These are phyloP conservation scores for Dysphania ambrosioides DNA, from an alignment of 148 eudicot species.

Conservation along the genomic window DNA sequence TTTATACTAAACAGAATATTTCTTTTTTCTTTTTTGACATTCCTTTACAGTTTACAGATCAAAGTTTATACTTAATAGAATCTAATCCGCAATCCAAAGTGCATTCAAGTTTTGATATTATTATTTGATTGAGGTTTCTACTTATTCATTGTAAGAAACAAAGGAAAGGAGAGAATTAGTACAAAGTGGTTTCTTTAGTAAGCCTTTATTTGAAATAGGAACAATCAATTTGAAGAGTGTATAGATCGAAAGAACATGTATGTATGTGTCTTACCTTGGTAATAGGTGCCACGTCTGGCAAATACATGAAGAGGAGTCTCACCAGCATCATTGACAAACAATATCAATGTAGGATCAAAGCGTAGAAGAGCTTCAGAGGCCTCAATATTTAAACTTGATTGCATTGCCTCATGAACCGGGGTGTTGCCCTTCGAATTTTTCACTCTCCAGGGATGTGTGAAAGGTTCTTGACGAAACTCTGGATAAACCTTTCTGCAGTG, in stretches of 20 bases:
- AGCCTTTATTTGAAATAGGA: too few species aligned
- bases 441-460: background rate
- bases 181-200: too few species aligned
- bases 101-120: too few species aligned
- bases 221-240: background rate
- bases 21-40: too few species aligned
- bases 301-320: conserved; percentile 8
- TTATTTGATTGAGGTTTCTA: too few species aligned
- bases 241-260: too few species aligned
- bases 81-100: too few species aligned
- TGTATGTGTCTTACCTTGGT: background rate
- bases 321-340: background rate
- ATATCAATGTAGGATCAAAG: background rate
- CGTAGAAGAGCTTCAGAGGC: background rate
- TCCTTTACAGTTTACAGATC: too few species aligned
- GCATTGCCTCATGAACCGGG: conserved; percentile 11
- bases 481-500: background rate
- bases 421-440: background rate
- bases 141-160: too few species aligned
- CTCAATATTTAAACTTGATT: background rate
- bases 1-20: too few species aligned
- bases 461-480: background rate
- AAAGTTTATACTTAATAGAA: too few species aligned
- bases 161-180: too few species aligned
- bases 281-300: background rate